A percentile compares a stretch with the other conserved stretches of the same genome.
Evolutionary conservation across 441 rosid species (phyloP).

Genomic region (Flueggea neowawraea): DNA sequence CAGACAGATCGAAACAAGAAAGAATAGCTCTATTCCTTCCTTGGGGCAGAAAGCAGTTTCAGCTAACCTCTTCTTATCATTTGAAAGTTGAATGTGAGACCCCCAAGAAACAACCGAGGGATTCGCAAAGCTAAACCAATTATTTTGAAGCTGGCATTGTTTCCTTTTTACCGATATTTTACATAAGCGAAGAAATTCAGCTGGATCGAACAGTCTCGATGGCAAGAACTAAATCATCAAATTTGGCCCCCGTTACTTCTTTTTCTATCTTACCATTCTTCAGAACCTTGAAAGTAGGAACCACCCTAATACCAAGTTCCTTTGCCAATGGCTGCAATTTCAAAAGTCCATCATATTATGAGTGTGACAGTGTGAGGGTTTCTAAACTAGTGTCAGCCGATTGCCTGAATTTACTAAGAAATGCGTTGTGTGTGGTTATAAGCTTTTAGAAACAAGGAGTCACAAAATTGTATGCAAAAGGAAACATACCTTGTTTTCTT

Average conservation of each 20-base stretch:
- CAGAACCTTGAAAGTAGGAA: conserved; percentile 88
- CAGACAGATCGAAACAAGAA: too few relatives aligned
- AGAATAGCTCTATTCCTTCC: too few relatives aligned
- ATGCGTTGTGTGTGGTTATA: too few relatives aligned
- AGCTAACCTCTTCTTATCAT: too few relatives aligned
- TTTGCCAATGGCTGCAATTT: conserved; percentile 75
- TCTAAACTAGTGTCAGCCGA: background rate
- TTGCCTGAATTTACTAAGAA: background rate
- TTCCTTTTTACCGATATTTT: too few relatives aligned
- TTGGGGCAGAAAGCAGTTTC: too few relatives aligned
- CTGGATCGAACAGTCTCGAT: conserved; percentile 66
- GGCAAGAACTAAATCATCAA: conserved; percentile 62
- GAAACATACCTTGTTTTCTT: conserved; percentile 67
- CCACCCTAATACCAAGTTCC: conserved; percentile 87
- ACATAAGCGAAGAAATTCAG: conserved; percentile 23
- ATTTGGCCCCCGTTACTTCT: conserved; percentile 85
- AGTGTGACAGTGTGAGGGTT: background rate
- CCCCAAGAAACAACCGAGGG: too few relatives aligned
- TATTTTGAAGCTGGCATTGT: too few relatives aligned
- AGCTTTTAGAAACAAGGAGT: background rate
- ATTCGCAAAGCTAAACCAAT: too few relatives aligned
- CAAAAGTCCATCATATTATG: conserved; percentile 1
- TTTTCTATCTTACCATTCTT: conserved; percentile 62
- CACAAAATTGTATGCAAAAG: background rate
- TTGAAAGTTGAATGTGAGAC: too few relatives aligned